These are phyloP conservation scores for Omphalea diandra DNA, from an alignment of 441 rosid species.

Conservation along the genomic window DNA sequence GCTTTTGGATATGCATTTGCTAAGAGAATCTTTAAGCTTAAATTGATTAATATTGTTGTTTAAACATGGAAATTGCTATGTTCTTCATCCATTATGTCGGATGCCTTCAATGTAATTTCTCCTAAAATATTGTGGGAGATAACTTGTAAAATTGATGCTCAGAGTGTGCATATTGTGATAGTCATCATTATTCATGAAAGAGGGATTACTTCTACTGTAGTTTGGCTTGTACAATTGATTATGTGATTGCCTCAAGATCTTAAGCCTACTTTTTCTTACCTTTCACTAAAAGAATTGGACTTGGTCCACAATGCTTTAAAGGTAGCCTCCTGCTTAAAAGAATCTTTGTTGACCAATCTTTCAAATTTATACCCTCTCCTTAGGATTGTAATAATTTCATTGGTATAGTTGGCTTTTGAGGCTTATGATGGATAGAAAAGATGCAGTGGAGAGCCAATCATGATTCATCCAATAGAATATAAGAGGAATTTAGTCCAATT, in stretches of 20 bases:
- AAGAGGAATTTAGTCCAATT: constrained; percentile 82
- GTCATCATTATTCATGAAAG: constrained; percentile 19
- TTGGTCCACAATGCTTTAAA: constrained; percentile 73
- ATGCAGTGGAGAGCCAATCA: constrained; percentile 92
- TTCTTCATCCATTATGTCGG: constrained; percentile 48
- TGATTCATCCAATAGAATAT: constrained; percentile 94
- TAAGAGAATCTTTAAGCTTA: constrained; percentile 42
- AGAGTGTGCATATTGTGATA: constrained; percentile 7
- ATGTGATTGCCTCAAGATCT: constrained; percentile 57
- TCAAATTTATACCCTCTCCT: constrained; percentile 14
- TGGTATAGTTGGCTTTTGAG: constrained; percentile 82
- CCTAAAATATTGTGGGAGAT: constrained; percentile 96
- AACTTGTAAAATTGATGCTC: constrained; percentile 20
- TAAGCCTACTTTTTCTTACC: constrained; percentile 73
- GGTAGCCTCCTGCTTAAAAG: constrained; percentile 41
- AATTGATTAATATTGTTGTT: constrained; percentile 37
- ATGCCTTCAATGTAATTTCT: constrained; percentile 43
- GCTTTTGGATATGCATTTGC: constrained; percentile 36
- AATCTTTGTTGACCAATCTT: constrained; percentile 9
- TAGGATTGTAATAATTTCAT: constrained; percentile 35
- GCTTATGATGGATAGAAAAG: constrained; percentile 92
- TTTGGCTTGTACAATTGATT: constrained; percentile 25
- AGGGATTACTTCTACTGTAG: constrained; percentile 6
- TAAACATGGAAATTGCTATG: constrained; percentile 58
- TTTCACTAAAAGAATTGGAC: constrained; percentile 78